Evolutionary conservation across 1,139 yeast species (phyloP), one percentile per base, ranked within the genome.

Genomic region (Candida tetrigidarum): DNA sequence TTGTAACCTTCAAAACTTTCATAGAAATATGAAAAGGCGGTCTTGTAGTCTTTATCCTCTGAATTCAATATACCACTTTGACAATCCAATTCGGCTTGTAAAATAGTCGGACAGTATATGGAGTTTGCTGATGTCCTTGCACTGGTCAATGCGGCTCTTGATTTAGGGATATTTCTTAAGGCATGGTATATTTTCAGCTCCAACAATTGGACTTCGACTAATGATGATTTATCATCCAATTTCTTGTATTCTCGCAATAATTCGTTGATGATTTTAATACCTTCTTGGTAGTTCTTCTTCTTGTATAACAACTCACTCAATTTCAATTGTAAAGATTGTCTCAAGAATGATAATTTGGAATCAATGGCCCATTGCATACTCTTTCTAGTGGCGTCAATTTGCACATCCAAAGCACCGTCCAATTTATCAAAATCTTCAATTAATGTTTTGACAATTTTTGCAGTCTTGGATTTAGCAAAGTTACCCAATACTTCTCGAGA

Each of bases 71-170:
- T 84, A 54, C 99, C 99, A 63, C 96, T 85, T 84, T 92, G 93
- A 68, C 91, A 81, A 64, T 95, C 99, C 48, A 95, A 77, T 60
- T 91, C 96, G 1, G 99, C 99, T 67, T 95, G 97, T 57, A 87
- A 80, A 42, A 85, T 74, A n/a, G 98, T 90, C 9, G 98, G 97
- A 56, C 97, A 89, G 69, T 92, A 95, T 47, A 95, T 90, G 32
- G 97, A 81, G 64, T 93, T 95, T 12, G 99, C 99, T 5, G 96
- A 86, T 0, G 99, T 95, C 67, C 98, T 82, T 2, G 99, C 97
- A 47, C 96, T 85, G 4, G 99, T 92, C 55, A 95, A 77, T 4
- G 97, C 85, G 5, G 98, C 98, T 59, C 90, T 82, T 11, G 96
- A 80, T 67, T 92, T 93, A n/a, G 97, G 88, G 58, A 89, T 78